Conservation (phyloP, 495 filamentous ascomycete genomes). For the Lophiotrema nucula region DNA sequence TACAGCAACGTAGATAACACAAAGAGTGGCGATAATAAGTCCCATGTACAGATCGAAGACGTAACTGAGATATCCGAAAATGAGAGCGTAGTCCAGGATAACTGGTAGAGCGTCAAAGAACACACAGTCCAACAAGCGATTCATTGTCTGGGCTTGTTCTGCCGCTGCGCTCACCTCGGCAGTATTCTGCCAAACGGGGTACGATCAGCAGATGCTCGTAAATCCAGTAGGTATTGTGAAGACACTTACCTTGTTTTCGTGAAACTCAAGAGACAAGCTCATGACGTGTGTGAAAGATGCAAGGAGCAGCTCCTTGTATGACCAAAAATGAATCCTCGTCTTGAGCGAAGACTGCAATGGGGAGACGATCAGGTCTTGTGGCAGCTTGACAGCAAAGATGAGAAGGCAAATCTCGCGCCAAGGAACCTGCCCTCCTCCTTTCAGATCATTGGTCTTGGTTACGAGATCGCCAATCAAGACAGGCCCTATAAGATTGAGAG, state of each 20-base stretch:
- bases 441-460: slow-evolving; percentile 17
- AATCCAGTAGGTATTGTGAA: no score
- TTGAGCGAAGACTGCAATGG: slow-evolving; percentile 19
- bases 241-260: slow-evolving; percentile 69
- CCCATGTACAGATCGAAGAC: slow-evolving; percentile 73
- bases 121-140: slow-evolving; percentile 61
- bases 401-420: slow-evolving; percentile 35
- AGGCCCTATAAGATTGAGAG: slow-evolving; percentile 38
- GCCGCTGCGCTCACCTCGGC: slow-evolving; percentile 68
- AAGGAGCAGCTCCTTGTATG: slow-evolving; percentile 58
- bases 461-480: slow-evolving; percentile 37
- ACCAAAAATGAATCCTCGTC: slow-evolving; percentile 58
- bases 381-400: slow-evolving; percentile 29
- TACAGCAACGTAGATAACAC: slow-evolving; percentile 60
- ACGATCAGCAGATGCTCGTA: no score
- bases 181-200: no score
- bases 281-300: slow-evolving; percentile 74
- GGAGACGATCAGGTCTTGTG: slow-evolving; percentile 2
- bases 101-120: slow-evolving; percentile 67
- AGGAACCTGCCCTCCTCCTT: slow-evolving; percentile 30
- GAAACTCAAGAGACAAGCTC: slow-evolving; percentile 74
- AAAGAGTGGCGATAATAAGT: slow-evolving; percentile 63
- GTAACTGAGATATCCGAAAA: slow-evolving; percentile 64
- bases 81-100: slow-evolving; percentile 67
- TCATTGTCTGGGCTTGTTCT: slow-evolving; percentile 60